Evolutionary conservation across 1,284 basidiomycete genomes (phyloP), one percentile per base, ranked within the genome.

Genomic region (Trichosporon sp.): DNA sequence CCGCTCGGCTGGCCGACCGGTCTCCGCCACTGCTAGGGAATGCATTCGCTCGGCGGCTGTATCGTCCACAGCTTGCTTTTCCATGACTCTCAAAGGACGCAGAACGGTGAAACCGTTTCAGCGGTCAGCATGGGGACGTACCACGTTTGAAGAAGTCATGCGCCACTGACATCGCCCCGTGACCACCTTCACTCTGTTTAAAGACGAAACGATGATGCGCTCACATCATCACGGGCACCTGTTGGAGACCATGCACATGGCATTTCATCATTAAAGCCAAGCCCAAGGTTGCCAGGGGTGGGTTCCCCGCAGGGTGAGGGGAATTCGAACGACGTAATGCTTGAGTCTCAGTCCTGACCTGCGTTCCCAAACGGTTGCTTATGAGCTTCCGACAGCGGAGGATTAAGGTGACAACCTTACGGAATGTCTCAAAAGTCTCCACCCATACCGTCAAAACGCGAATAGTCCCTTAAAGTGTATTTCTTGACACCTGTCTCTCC

Each of bases 401-500:
- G 32, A 63, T 63, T 63, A 35, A 63, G 59, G 31, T 63, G 59
- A 37, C 31, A 63, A 14, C 16, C 32, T 63, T 63, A 63, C 59
- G 59, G 32, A 35, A 63, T 63, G 59, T 63, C 59, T 63, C 59
- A 63, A 35, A 63, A 63, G 32, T 63, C 59, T 63, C 31, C 31
- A 63, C 59, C 31, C 16, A 16, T 63, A 63, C 59, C 32, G 59
- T 26, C 51, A 54, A 54, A 63, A 35, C 12, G 59, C 16, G 32
- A 63, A 11, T 16, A 16, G 32, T 32, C 59, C 59, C 59, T 63
- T 35, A 35, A 63, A 63, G 59, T 35, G 59, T 63, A 63, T 63
- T 63, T 35, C 59, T 63, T 35, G 14, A 37, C 59, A 19, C 51
- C 19, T 54, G 2, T 3, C 51, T 37, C 8, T 5, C n/a, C 19